phyloP scores from a whole-genome alignment of 176 grass and related monocot species.

The Oryza punctata region DNA sequence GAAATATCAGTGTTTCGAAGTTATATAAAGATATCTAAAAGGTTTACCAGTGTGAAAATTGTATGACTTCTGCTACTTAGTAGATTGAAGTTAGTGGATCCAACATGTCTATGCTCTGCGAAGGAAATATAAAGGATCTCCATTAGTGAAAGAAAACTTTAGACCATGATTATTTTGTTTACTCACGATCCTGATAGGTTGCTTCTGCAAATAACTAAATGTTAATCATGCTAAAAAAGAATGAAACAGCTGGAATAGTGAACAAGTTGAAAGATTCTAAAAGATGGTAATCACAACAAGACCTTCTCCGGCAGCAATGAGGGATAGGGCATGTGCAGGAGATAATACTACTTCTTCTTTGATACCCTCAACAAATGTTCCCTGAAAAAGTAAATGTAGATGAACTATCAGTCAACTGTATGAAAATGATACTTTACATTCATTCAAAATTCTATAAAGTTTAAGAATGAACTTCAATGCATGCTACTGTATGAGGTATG shows the following conservation, averaged over 20 bases:
- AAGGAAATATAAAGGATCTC: not conserved
- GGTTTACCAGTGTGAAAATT: conserved; percentile 97
- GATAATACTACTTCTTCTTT: conserved; percentile 99
- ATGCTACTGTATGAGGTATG: conserved; percentile 12
- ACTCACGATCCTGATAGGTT: conserved; percentile 1
- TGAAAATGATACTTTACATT: conserved; percentile 13
- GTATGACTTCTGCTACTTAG: conserved; percentile 99
- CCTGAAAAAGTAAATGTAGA: conserved; percentile 56
- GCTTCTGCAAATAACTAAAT: conserved; percentile 8
- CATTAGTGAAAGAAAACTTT: conserved; percentile 27
- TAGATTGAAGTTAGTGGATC: conserved; percentile 97
- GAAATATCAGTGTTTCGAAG: conserved; percentile 2
- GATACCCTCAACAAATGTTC: conserved; percentile 97
- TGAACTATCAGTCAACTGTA: conserved; percentile 24
- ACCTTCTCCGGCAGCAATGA: conserved; percentile 99
- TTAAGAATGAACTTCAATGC: conserved; percentile 3
- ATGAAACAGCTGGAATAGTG: not conserved
- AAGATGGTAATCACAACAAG: conserved; percentile 23
- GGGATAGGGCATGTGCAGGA: conserved; percentile 96
- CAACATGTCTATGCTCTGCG: conserved; percentile 98
- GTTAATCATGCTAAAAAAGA: conserved; percentile 11
- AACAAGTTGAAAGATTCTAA: not conserved
- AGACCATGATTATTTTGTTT: not conserved
- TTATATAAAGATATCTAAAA: conserved; percentile 27
- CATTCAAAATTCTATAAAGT: conserved; percentile 15